Evolutionary conservation across 2,329 filamentous ascomycete genomes (phyloP), one percentile per base, ranked within the genome.

Genomic region (Xylaria sp.): DNA sequence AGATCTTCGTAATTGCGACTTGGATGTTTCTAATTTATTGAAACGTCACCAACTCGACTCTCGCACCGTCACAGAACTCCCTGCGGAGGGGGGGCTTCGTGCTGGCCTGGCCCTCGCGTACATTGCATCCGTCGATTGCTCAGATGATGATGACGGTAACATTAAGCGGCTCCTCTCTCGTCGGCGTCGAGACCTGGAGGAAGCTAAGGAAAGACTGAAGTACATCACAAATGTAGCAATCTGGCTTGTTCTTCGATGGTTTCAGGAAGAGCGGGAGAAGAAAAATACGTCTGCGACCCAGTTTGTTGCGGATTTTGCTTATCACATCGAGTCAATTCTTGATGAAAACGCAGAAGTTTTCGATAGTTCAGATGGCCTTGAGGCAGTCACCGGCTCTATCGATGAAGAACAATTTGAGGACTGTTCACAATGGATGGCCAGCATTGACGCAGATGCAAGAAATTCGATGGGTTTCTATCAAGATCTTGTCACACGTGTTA

Each of bases 1-100:
- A 62, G 72, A 75, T 1, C 65, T 81, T 2, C 75, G 73, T 13
- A 71, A 72, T 27, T 75, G 72, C 2, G 69, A 75, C 21, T 74
- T 80, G 69, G 75, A 79, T 12, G 66, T 73, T 2, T 71, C 77
- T 27, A 55, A 53, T 12, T 21, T 68, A 12, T 27, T 70, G 47
- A 47, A 35, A 32, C 63, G 60, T 13, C 54, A 66, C 13, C 59
- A 54, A 12, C 27, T 68, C 8, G 47, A 64, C 13, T 29, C 18
- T 6, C 40, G 55, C 5, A 40, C 25, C 51, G 48, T 51, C 35
- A 23, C 4, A 12, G 55, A 62, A 16, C 58, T 55, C 23, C 50
- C 58, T 37, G 9, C 40, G 1, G 66, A 65, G 16, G 59, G 51
- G 37, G 66, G 35, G n/a, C 48, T 62, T 23, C 59, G 63, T 59